A percentile compares a stretch with the other conserved stretches of the same genome.
phyloP scores from a whole-genome alignment of 768 basidiomycete species.

The Leccinum uliginosum region DNA sequence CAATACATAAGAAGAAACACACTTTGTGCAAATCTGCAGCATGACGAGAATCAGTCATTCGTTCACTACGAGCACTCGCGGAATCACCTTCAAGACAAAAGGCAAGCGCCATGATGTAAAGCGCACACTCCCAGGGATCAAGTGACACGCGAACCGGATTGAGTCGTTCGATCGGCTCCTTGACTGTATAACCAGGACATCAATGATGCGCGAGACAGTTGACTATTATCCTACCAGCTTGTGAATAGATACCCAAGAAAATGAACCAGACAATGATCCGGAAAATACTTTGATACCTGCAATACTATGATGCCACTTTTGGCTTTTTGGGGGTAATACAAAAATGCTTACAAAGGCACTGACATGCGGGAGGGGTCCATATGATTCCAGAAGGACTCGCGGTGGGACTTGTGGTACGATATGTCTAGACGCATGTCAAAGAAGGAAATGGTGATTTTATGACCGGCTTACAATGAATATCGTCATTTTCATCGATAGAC shows the following conservation, averaged over 20 bases:
- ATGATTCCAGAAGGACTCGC: conserved; percentile 60
- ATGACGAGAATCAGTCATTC: conserved; percentile 37
- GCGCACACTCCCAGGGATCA: conserved; percentile 74
- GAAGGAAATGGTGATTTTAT: neutral
- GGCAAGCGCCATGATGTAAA: conserved; percentile 76
- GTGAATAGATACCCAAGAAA: conserved; percentile 77
- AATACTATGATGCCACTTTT: neutral
- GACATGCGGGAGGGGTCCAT: conserved; percentile 72
- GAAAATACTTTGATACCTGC: conserved; percentile 84
- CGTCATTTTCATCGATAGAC: conserved; percentile 64
- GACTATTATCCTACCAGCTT: conserved; percentile 56
- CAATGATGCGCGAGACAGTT: neutral
- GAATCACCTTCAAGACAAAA: conserved; percentile 76
- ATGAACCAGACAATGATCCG: conserved; percentile 74
- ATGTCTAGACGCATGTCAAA: conserved; percentile 47
- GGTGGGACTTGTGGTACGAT: conserved; percentile 53
- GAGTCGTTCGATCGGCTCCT: conserved; percentile 70
- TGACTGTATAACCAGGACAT: conserved; percentile 41
- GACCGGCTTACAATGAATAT: conserved; percentile 64
- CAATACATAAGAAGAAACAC: neutral
- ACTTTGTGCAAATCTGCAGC: conserved; percentile 24
- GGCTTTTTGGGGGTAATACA: neutral
- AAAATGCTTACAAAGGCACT: conserved; percentile 59
- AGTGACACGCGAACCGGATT: conserved; percentile 50
- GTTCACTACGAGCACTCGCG: neutral